These are phyloP conservation scores for Sporothrix brasiliensis DNA, from an alignment of 2,329 filamentous ascomycete genomes.

Conservation along the genomic window DNA sequence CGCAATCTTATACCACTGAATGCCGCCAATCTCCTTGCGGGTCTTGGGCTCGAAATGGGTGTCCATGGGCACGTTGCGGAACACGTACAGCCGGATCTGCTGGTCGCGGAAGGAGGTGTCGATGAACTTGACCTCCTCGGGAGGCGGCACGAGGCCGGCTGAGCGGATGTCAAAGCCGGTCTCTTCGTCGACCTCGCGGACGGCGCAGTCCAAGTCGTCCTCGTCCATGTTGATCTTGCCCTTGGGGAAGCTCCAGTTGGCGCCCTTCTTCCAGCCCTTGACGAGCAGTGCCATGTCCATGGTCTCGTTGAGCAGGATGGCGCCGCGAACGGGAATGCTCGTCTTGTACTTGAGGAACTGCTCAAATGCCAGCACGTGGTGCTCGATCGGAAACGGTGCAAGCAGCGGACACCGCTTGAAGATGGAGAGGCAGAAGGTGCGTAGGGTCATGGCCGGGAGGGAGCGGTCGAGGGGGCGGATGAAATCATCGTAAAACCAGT, in stretches of 20 bases:
- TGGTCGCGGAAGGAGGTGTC: constrained; percentile 90
- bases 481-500: constrained; percentile 99
- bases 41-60: constrained; percentile 87
- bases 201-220: constrained; percentile 87
- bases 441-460: constrained; percentile 81
- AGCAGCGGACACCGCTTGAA: constrained; percentile 93
- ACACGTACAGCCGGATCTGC: constrained; percentile 89
- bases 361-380: constrained; percentile 81
- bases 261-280: constrained; percentile 96
- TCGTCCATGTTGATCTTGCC: constrained; percentile 99
- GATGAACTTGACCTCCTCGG: constrained; percentile 77
- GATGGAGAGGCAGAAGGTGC: constrained; percentile 84
- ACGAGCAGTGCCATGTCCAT: constrained; percentile 95
- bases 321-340: constrained; percentile 87
- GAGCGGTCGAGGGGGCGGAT: constrained; percentile 85
- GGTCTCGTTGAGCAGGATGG: constrained; percentile 86
- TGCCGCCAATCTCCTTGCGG: constrained; percentile 96
- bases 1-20: constrained; percentile 89
- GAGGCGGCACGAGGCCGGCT: constrained; percentile 73
- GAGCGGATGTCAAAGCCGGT: constrained; percentile 82
- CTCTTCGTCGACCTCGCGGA: constrained; percentile 94
- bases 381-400: constrained; percentile 74
- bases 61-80: constrained; percentile 83
- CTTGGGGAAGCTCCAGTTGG: constrained; percentile 93
- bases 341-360: constrained; percentile 95